Base-by-base conservation (phyloP, 441 rosid genomes). In the Euphorbia schlechtendalii region DNA sequence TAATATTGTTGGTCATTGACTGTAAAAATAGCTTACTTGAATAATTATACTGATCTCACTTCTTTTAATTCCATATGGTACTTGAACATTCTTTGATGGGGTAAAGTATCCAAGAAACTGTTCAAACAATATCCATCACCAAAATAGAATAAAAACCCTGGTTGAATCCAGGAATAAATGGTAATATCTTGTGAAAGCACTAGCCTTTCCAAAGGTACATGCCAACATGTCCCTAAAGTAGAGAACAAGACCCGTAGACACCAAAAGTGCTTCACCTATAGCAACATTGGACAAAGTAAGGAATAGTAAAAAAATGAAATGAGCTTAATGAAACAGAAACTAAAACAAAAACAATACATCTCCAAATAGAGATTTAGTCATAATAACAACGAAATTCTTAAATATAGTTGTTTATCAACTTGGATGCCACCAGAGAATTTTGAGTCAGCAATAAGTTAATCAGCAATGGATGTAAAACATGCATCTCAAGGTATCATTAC, bases 191-290 rank as follows among this genome's bases (percentile, higher is more conserved):
- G 61, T 63, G 67, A 74, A 67, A 72, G 58, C 41, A 70, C 81
- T 68, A 76, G 86, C 98, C 96, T 91, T 89, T 56, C 78, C 54
- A 63, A 83, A 72, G 32, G 96, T 87, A 73, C 83, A 80, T 11
- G 92, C 89, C 82, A 87, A 65, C 84, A 91, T 81, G 78, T 94
- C 98, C 25, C 94, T 90, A 66, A 82, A 85, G 80, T 89, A 89
- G 68, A 91, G 88, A 70, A 94, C 92, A 70, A 94, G 96, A 66
- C 98, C 96, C 30, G 78, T 71, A 56, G 90, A 91, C 65, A 86
- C 81, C 63, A 94, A 70, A 81, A 89, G 94, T 17, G 86, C 80
- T 84, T 94, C 99, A 71, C 98, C 99, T 94, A 65, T 56, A 81
- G 70, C 68, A 64, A 73, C 59, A 64, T 66, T n/a, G 22, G 28